Base-by-base conservation (phyloP, 345 rosid genomes). In the Ceriops tagal region DNA sequence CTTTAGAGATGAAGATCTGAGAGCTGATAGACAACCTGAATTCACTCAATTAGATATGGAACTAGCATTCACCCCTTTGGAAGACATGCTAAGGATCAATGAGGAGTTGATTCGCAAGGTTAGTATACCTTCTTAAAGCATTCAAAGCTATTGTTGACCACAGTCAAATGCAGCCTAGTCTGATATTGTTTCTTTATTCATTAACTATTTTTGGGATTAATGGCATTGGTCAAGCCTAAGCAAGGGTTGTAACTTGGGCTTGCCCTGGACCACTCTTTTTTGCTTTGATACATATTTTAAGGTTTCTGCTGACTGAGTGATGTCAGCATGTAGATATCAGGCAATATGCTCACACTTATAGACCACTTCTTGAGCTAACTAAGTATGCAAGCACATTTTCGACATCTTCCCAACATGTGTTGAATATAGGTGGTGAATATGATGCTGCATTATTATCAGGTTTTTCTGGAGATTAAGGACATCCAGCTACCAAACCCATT, bases 31-130 rank as follows among this genome's bases (percentile, higher is more conserved):
- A 63, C 99, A 95, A 74, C 99, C 99, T 51, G 97, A 95, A 77
- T 95, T 95, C 82, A 95, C 97, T 39, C 97, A 95, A 83, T 95
- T 95, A 56, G 99, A 95, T 86, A 87, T 95, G 91, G 97, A 95
- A 78, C 67, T 95, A 83, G 89, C 99, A 59, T 92, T 95, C 78
- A 87, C 85, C 78, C 92, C 96, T 46, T 77, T 89, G 79, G 97
- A 92, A 69, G 96, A 89, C 74, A 92, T 95, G 91, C 72, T 95
- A 71, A 86, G 80, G 76, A 92, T 91, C 68, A 95, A 95, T 79
- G 99, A 95, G 80, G 96, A 91, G 61, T 81, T 95, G 75, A 88
- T 95, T 61, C 83, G 92, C 80, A 90, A 84, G 96, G 99, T 93
- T 67, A 60, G 82, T 66, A 32, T 43, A 58, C 35, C 28, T 26